A percentile compares a stretch with the other conserved stretches of the same genome.
phyloP scores from a whole-genome alignment of 2,329 filamentous ascomycete species.

The Aureobasidium sp. region DNA sequence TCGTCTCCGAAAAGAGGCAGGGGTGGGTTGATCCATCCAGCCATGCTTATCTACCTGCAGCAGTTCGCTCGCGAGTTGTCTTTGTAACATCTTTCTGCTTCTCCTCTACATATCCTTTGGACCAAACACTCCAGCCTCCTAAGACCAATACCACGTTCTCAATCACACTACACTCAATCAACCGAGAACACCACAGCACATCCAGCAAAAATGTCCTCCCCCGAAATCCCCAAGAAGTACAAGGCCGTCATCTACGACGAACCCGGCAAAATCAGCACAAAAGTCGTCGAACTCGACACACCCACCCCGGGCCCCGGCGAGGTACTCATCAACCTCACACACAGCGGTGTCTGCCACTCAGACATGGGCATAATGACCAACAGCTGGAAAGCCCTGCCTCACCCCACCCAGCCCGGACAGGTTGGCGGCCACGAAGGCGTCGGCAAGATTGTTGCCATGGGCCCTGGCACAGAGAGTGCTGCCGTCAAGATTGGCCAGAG shows the following conservation, averaged over 20 bases:
- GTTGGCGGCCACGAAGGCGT: slow-evolving; percentile 66
- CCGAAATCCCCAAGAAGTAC: slow-evolving; percentile 47
- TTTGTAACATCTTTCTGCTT: not conserved
- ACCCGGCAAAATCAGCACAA: slow-evolving; percentile 58
- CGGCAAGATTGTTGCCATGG: slow-evolving; percentile 57
- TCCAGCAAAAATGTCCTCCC: not conserved
- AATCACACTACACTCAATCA: not conserved
- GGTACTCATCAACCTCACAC: slow-evolving; percentile 56
- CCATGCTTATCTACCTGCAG: slow-evolving; percentile 5
- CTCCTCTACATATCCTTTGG: not conserved
- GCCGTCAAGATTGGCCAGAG: slow-evolving; percentile 59
- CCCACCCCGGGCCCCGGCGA: slow-evolving; percentile 58
- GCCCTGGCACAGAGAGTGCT: slow-evolving; percentile 51
- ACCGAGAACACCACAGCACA: not conserved
- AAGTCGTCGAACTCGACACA: slow-evolving; percentile 56
- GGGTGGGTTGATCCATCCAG: not conserved
- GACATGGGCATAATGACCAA: slow-evolving; percentile 51
- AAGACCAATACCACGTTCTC: not conserved
- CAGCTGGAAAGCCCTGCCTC: slow-evolving; percentile 50
- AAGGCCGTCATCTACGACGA: slow-evolving; percentile 60
- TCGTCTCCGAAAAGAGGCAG: not conserved
- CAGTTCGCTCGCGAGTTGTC: not conserved
- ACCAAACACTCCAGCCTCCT: too few species aligned
- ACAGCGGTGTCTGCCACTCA: slow-evolving; percentile 60
- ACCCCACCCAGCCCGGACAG: slow-evolving; percentile 53